These are phyloP conservation scores for Calonectria naviculata DNA, from an alignment of 2,329 filamentous ascomycete species.

Conservation along the genomic window DNA sequence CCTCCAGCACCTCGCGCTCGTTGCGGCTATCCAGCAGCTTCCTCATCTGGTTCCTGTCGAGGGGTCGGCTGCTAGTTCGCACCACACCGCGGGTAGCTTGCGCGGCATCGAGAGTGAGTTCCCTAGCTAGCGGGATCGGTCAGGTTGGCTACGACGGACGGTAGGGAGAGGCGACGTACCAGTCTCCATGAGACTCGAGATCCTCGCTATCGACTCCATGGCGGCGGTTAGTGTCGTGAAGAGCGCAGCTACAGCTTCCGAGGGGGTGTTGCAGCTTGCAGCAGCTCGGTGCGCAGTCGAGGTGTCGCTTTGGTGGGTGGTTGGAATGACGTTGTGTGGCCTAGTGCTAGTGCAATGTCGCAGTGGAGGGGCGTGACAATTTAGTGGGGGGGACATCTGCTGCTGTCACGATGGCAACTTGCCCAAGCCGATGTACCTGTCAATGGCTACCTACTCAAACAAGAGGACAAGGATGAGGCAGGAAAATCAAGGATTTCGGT, in stretches of 20 bases:
- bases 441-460: not conserved
- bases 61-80: constrained; percentile 69
- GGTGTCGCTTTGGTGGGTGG: constrained; percentile 22
- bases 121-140: constrained; percentile 74
- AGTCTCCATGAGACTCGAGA: constrained; percentile 94
- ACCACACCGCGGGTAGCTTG: constrained; percentile 79
- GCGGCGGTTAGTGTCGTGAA: constrained; percentile 28
- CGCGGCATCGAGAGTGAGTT: constrained; percentile 96
- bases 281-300: constrained; percentile 23
- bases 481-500: not conserved
- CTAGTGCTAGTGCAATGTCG: constrained; percentile 6
- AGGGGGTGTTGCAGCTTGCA: constrained; percentile 17
- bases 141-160: constrained; percentile 25
- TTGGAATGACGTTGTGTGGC: constrained; percentile 41
- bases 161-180: constrained; percentile 65
- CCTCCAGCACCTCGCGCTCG: constrained; percentile 93
- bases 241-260: constrained; percentile 28
- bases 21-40: constrained; percentile 94
- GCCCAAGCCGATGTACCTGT: too few species aligned
- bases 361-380: constrained; percentile 34
- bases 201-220: constrained; percentile 97
- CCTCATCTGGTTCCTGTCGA: constrained; percentile 88
- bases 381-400: constrained; percentile 27
- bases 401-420: not conserved
- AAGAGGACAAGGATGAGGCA: not conserved